Evolutionary conservation across 495 filamentous ascomycete genomes (phyloP).

Genomic region (Bombardia bombarda): DNA sequence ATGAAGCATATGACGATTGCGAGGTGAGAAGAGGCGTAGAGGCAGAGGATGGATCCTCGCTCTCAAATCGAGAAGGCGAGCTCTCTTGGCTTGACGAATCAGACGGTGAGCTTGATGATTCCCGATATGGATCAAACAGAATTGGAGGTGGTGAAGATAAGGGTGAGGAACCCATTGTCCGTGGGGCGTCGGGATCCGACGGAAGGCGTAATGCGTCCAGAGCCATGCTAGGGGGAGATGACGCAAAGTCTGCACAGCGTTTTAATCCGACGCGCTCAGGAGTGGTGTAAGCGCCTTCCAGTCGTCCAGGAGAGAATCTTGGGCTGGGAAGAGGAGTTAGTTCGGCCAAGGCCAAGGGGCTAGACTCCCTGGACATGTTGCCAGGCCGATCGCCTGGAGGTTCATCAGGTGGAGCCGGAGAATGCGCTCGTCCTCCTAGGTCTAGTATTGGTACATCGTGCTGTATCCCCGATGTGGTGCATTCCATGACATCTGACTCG

Average conservation of each 20-base stretch:
- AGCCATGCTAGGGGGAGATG: constrained; percentile 17
- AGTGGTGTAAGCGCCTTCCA: constrained; percentile 5
- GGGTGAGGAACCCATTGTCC: constrained; percentile 29
- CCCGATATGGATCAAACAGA: constrained; percentile 36
- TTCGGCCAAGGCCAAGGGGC: not conserved
- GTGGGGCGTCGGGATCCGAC: not conserved
- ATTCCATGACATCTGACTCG: not conserved
- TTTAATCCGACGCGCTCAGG: constrained; percentile 8
- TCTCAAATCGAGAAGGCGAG: constrained; percentile 25
- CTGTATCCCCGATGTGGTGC: no score
- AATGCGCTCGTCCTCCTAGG: constrained; percentile 4
- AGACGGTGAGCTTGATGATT: constrained; percentile 23
- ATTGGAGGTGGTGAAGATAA: constrained; percentile 39
- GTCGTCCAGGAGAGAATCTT: not conserved
- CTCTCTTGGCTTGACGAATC: constrained; percentile 10
- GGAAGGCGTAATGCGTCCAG: constrained; percentile 5
- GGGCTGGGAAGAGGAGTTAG: constrained; percentile 11
- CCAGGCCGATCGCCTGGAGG: not conserved
- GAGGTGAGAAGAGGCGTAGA: constrained; percentile 32
- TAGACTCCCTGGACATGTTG: not conserved
- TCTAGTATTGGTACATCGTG: constrained; percentile 3
- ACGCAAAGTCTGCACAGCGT: not conserved
- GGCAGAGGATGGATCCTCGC: constrained; percentile 28
- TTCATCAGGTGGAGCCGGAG: constrained; percentile 8
- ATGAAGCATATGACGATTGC: constrained; percentile 27